Conservation (phyloP, 177 flowering plant species). For the Telopea speciosissima region DNA sequence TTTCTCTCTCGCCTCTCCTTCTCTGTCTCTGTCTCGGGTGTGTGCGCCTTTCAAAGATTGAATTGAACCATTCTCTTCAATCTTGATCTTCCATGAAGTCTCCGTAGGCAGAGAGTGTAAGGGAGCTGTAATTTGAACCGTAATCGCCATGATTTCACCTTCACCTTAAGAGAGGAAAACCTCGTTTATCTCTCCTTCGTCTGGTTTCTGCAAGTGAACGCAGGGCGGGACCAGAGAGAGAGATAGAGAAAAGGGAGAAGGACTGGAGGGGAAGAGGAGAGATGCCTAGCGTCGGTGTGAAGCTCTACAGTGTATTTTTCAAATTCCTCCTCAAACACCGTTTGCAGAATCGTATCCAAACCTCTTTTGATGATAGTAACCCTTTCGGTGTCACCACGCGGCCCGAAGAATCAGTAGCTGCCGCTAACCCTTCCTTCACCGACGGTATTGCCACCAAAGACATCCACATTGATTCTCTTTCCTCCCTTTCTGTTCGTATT, state of each 20-base stretch:
- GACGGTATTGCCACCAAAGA: constrained; percentile 90
- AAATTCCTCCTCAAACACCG: constrained; percentile 79
- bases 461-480: constrained; percentile 59
- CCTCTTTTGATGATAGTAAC: constrained; percentile 26
- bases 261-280: constrained; percentile 4
- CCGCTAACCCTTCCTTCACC: constrained; percentile 62
- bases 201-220: not conserved
- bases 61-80: constrained; percentile 1
- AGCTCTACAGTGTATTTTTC: constrained; percentile 91
- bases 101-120: too few species aligned
- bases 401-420: constrained; percentile 59
- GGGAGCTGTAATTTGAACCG: too few species aligned
- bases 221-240: too few species aligned
- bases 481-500: constrained; percentile 59
- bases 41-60: constrained; percentile 4
- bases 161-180: too few species aligned
- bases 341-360: constrained; percentile 59
- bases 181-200: not conserved
- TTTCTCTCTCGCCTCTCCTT: not conserved
- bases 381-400: constrained; percentile 76
- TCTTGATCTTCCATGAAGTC: not conserved
- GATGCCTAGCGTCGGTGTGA: constrained; percentile 96
- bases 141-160: too few species aligned
- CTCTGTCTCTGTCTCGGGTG: not conserved
- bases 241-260: too few species aligned